Evolutionary conservation across 495 filamentous ascomycete genomes (phyloP).

Genomic region (Penicillium paradoxum): DNA sequence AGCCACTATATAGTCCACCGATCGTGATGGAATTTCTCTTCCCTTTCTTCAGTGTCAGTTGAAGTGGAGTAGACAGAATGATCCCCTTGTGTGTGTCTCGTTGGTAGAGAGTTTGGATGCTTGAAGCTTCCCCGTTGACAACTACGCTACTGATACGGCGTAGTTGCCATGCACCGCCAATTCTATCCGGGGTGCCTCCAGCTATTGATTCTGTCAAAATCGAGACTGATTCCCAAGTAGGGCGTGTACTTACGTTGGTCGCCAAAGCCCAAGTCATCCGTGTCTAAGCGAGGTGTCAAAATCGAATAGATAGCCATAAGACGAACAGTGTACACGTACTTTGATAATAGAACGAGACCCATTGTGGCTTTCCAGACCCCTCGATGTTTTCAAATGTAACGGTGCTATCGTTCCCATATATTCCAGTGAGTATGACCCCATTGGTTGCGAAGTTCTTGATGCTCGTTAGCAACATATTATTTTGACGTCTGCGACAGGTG

Average conservation of each 20-base stretch:
- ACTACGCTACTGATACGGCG: conserved; percentile 25
- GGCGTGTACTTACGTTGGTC: conserved; percentile 22
- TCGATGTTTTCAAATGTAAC: conserved; percentile 45
- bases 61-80: conserved; percentile 23
- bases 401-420: conserved; percentile 48
- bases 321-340: conserved; percentile 7
- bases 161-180: conserved; percentile 23
- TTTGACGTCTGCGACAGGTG: neutral
- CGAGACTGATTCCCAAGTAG: neutral
- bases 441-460: conserved; percentile 39
- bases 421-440: conserved; percentile 41
- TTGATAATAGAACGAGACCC: conserved; percentile 51
- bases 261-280: conserved; percentile 26
- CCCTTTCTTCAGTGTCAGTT: conserved; percentile 22
- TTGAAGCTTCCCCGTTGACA: conserved; percentile 19
- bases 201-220: conserved; percentile 12
- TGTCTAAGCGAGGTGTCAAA: conserved; percentile 9
- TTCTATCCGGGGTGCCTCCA: conserved; percentile 22
- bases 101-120: conserved; percentile 20
- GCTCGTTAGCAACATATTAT: neutral
- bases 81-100: conserved; percentile 26
- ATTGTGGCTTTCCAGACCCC: conserved; percentile 48
- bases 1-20: conserved; percentile 20
- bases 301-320: neutral
- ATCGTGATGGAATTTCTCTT: conserved; percentile 22